Evolutionary conservation across 805 yeast genomes (phyloP).

Genomic region (Hemisphaericaspora nanyangensis): DNA sequence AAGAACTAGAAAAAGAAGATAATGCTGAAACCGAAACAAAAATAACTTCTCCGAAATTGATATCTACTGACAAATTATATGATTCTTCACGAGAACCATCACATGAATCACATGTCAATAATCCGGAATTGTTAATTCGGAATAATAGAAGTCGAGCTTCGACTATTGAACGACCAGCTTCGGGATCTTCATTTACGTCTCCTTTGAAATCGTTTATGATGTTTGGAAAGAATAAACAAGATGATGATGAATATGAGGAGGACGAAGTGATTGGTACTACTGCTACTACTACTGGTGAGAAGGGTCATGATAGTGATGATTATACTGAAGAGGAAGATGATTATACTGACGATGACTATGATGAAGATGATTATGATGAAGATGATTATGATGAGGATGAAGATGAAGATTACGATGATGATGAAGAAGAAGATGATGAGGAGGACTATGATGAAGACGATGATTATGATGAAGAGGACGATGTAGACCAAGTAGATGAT

Average conservation of each 20-base stretch:
- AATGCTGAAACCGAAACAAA: slow-evolving; percentile 16
- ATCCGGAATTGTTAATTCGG: slow-evolving; percentile 6
- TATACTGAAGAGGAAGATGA: slow-evolving; percentile 18
- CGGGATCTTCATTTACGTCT: slow-evolving; percentile 34
- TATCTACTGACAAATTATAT: slow-evolving; percentile 8
- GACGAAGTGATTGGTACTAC: slow-evolving; percentile 8
- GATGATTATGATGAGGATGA: slow-evolving; percentile 14
- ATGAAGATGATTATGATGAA: slow-evolving; percentile 20
- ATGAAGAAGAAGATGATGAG: slow-evolving; percentile 12
- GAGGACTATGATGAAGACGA: slow-evolving; percentile 11
- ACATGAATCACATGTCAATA: slow-evolving; percentile 5
- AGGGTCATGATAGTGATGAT: slow-evolving; percentile 14
- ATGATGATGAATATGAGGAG: slow-evolving; percentile 25
- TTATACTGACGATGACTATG: slow-evolving; percentile 29
- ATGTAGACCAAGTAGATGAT: slow-evolving; percentile 1
- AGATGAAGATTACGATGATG: slow-evolving; percentile 14
- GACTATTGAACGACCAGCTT: slow-evolving; percentile 27
- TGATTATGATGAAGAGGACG: background rate
- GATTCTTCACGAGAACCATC: background rate
- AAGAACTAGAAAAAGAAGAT: slow-evolving; percentile 21
- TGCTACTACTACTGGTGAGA: too few relatives aligned
- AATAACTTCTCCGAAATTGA: slow-evolving; percentile 11
- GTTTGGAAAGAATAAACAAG: slow-evolving; percentile 26
- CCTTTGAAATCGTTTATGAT: slow-evolving; percentile 41
- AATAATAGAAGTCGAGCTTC: slow-evolving; percentile 10